Base-by-base conservation (phyloP, 345 rosid species). In the Hypericum perforatum region DNA sequence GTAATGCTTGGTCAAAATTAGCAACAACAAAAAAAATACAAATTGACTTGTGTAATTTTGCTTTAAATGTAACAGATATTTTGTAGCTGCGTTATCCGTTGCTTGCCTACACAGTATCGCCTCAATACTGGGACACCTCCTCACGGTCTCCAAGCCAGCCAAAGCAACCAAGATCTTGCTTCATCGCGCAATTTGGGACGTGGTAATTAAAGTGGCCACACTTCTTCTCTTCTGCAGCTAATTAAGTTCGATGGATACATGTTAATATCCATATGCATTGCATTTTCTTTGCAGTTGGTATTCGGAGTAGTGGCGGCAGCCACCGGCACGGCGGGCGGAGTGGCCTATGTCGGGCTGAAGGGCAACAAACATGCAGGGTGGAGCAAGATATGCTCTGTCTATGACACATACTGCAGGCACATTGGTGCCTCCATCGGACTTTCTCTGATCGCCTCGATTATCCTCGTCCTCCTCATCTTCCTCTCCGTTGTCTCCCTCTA, bases 301-400 rank as follows among this genome's bases (percentile, higher is more conserved):
- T 39, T 87, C 52, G 96, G 96, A 53, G 13, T 91, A 53, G 76
- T 82, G 22, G 87, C 88, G 4, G 76, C 96, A 12, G 96, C 89
- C 8, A 76, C 86, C 0, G 98, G 92, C 0, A 55, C 98, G 14
- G 81, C 92, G 0, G 92, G 82, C 10, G 81, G 74, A 16, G 88
- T 85, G 11, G 96, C 61, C 16, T 91, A 91, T 42, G 49, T 84
- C n/a, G 86, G 79, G 16, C 53, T 81, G 52, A 71, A 69, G 70
- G 98, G 98, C 29, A 85, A 87, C 59, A 65, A 51, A 3, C 84
- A 82, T 14, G 48, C 8, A 0, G 0, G 43, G 0, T 82, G 98
- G 98, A 37, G 0, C 3, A 68, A 91, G 82, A 50, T 85, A 4
- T 91, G 95, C 80, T 1, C 44, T 48, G 56, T 38, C 2, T 82